Conservation (phyloP, 345 rosid species). For the Syzygium oleosum region DNA sequence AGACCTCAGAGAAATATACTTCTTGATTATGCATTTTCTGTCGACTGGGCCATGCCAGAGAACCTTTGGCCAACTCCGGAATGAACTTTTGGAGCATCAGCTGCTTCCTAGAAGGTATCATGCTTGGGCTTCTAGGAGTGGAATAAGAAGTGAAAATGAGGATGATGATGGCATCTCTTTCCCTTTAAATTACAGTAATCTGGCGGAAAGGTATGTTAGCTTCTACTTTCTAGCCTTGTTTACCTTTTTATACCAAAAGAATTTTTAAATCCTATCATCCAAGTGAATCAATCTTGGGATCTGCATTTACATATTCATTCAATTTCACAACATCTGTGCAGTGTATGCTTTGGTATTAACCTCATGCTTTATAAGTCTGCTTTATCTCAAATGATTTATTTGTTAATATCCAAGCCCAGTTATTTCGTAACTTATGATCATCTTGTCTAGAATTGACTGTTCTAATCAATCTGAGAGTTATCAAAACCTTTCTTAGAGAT, state of each 20-base stretch:
- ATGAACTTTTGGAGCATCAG: slow-evolving; percentile 72
- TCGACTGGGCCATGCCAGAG: slow-evolving; percentile 77
- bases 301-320: background rate
- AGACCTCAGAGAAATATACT: slow-evolving; percentile 83
- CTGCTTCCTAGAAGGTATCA: slow-evolving; percentile 97
- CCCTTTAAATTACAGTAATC: slow-evolving; percentile 57
- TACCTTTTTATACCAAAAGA: background rate
- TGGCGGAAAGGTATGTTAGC: slow-evolving; percentile 59
- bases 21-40: slow-evolving; percentile 84
- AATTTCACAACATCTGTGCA: background rate
- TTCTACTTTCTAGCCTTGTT: background rate
- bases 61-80: slow-evolving; percentile 46
- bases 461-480: background rate
- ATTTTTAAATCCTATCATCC: background rate
- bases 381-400: background rate
- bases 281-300: background rate
- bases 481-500: background rate
- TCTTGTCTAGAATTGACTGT: background rate
- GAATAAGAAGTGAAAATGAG: slow-evolving; percentile 31
- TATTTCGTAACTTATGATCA: background rate
- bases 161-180: slow-evolving; percentile 70
- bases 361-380: background rate
- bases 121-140: slow-evolving; percentile 83
- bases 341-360: background rate
- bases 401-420: background rate